Conservation (phyloP, 345 rosid species). For the Rhizophora apiculata region DNA sequence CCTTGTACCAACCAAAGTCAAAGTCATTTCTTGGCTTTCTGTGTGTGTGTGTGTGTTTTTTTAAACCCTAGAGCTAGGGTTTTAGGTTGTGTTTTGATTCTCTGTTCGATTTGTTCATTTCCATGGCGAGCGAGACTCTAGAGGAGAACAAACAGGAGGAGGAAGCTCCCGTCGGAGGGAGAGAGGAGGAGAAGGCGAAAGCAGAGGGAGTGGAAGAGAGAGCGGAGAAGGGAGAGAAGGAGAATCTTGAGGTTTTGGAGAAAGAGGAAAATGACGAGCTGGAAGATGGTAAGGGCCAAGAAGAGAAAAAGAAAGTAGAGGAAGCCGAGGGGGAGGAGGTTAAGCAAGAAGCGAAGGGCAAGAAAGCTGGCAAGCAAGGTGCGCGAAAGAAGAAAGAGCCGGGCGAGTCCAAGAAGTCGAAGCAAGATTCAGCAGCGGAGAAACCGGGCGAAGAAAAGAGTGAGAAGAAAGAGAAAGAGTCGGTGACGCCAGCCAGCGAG, state of each 20-base stretch:
- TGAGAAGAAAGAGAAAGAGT: conserved; percentile 29
- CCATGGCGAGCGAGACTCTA: conserved; percentile 68
- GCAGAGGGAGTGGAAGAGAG: conserved; percentile 3
- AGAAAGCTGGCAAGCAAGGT: conserved; percentile 19
- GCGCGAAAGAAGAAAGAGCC: conserved; percentile 28
- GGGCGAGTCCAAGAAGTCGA: not conserved
- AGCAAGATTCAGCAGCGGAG: not conserved
- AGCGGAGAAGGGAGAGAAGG: conserved; percentile 19
- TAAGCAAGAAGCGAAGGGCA: conserved; percentile 13
- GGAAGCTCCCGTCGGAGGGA: conserved; percentile 31
- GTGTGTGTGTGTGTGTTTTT: too few relatives aligned
- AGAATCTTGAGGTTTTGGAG: conserved; percentile 4
- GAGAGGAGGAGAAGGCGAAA: not conserved
- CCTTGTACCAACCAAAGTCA: too few relatives aligned
- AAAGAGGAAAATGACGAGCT: conserved; percentile 5
- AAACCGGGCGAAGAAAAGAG: not conserved
- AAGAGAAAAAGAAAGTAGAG: conserved; percentile 4
- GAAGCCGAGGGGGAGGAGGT: conserved; percentile 5
- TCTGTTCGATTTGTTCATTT: conserved; percentile 6
- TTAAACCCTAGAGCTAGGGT: conserved; percentile 14
- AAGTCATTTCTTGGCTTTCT: too few relatives aligned
- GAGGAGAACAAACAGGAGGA: conserved; percentile 48
- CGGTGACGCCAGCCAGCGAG: conserved; percentile 56
- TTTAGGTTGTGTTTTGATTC: conserved; percentile 9
- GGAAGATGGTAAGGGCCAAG: not conserved